Evolutionary conservation across 2,329 filamentous ascomycete species (phyloP), one percentile per base, ranked within the genome.

Genomic region (Cordyceps pruinosa): DNA sequence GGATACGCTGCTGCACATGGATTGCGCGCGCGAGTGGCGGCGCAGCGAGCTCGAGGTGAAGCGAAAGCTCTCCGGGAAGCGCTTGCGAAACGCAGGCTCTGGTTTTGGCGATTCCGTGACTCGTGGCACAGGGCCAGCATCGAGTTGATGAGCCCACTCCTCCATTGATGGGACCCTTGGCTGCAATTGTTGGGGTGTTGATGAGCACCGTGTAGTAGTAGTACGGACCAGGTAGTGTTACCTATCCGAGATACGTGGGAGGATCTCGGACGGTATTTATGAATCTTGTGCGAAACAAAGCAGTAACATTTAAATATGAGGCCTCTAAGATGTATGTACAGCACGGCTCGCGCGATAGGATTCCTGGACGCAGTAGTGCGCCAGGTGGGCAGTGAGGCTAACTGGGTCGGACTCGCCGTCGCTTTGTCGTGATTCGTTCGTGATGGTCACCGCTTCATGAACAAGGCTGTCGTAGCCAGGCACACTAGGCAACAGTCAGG

Each of bases 1-100:
- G 7, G 67, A 71, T 45, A 72, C 64, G 48, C 70, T 73, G 60
- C 70, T 73, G 44, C 52, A 56, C 17, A 48, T 41, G 4, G 52
- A 56, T 12, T 56, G 44, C 5, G 52, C 44, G 9, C 42, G 42
- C n/a, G 52, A 56, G 25, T 47, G 44, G 60, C 71, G 68, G 0
- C 59, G 61, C 32, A 72, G 73, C 2, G 70, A 73, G 9, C 68
- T 67, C n/a, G 44, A 15, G 21, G n/a, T 35, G 25, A 56, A 30
- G 44, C 44, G 53, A 15, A 48, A 49, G n/a, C 19, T 73, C 0
- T 70, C 69, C 1, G 71, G 30, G 30, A 54, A 73, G 13, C 51
- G 51, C 30, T 54, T 54, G 19, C 51, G 41, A 17, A 54, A 54
- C 1, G 41, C 30, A 1, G 51, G 30, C 21, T 54, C 41, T 5